These are phyloP conservation scores for Lactifluus hygrophoroides DNA, from an alignment of 768 basidiomycete species.

Conservation along the genomic window DNA sequence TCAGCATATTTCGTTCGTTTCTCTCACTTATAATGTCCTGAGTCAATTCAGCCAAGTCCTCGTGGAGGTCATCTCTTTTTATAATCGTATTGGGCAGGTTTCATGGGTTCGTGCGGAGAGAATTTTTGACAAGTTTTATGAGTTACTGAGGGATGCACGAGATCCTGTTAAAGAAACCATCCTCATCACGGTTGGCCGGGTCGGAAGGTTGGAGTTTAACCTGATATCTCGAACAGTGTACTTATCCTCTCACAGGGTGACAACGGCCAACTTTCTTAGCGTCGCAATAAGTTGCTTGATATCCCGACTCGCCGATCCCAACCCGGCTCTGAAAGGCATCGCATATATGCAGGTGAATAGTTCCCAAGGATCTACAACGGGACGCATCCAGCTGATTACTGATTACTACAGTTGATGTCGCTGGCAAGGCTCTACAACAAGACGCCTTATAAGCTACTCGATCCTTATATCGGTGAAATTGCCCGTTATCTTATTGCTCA, in stretches of 20 bases:
- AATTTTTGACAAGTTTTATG: constrained; percentile 19
- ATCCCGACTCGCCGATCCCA: constrained; percentile 56
- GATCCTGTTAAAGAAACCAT: constrained; percentile 53
- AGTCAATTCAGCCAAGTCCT: constrained; percentile 11
- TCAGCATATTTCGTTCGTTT: not conserved
- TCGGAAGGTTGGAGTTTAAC: constrained; percentile 35
- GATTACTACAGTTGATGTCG: constrained; percentile 42
- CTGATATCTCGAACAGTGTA: not conserved
- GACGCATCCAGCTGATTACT: constrained; percentile 13
- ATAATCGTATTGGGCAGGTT: constrained; percentile 10
- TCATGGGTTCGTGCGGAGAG: constrained; percentile 13
- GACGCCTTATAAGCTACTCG: constrained; percentile 53
- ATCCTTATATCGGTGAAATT: constrained; percentile 61
- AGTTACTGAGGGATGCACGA: constrained; percentile 19
- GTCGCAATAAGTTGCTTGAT: constrained; percentile 55
- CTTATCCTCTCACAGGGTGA: constrained; percentile 30
- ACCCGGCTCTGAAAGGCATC: constrained; percentile 59
- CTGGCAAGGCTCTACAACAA: constrained; percentile 53
- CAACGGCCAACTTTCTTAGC: constrained; percentile 45
- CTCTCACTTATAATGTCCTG: not conserved
- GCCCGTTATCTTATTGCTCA: constrained; percentile 56
- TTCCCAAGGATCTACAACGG: not conserved
- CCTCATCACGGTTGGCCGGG: constrained; percentile 49
- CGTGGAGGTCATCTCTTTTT: constrained; percentile 19
- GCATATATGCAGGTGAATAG: constrained; percentile 56